Base-by-base conservation (phyloP, 176 grass and related monocot species). In the Poa pratensis region DNA sequence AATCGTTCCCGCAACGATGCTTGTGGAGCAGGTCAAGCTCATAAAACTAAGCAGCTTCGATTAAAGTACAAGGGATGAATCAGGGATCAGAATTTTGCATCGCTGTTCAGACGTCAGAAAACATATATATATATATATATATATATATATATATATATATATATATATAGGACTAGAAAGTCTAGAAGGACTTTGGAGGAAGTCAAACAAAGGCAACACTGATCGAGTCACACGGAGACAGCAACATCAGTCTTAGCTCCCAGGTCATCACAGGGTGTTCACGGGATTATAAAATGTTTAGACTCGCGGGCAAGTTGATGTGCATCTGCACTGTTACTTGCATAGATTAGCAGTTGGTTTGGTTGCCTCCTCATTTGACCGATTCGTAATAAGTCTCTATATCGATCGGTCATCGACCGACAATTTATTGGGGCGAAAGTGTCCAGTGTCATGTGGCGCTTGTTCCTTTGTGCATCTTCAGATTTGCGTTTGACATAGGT, bases 401-500 rank as follows among this genome's bases (percentile, higher is more conserved):
- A 32, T 73, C 10, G 69, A n/a, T n/a, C n/a, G 46, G 39, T 40
- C 39, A 40, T 40, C 39, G 1, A 40, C 39, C 39, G 39, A 40
- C 1, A 40, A 40, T 40, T 40, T 90, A 55, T 69, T 26, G 6
- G 24, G 39, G n/a, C 19, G 3, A 34, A 72, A 55, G 10, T 35
- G 64, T 28, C 57, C 19, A 4, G 24, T 53, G 73, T 58, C 84
- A 73, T 83, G 80, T 59, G 88, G 48, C 46, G 66, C 49, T 83
- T 90, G 89, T 68, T 83, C 35, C 49, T 20, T 75, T 87, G 58
- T 7, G 89, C 69, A 5, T 28, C 50, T 19, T 74, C 87, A 84
- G 77, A 88, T 88, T 85, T 88, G 72, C 4, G 52, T 82, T 89
- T 86, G 90, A 92, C 90, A 65, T 64, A 17, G 54, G 49, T 1